Evolutionary conservation across 1,284 basidiomycete species (phyloP).

Genomic region (Sparassis latifolia): DNA sequence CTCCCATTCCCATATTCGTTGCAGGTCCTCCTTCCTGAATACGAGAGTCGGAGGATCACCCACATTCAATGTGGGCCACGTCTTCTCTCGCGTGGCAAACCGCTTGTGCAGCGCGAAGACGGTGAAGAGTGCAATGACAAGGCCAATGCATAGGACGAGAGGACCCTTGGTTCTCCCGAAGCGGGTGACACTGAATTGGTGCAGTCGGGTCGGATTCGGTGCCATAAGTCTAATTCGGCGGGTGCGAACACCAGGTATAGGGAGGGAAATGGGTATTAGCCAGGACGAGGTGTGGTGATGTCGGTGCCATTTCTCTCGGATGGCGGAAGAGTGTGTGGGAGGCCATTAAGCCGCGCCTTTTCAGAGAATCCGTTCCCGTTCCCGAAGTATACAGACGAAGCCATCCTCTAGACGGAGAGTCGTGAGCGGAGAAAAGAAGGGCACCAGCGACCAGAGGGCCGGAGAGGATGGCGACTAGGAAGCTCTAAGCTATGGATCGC

Average conservation of each 20-base stretch:
- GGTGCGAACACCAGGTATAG: conserved; percentile 53
- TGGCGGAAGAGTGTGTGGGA: conserved; percentile 54
- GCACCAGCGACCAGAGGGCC: conserved; percentile 9
- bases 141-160: conserved; percentile 39
- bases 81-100: conserved; percentile 49
- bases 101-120: conserved; percentile 54
- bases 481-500: conserved; percentile 12
- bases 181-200: conserved; percentile 50
- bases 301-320: conserved; percentile 62
- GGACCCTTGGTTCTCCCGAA: conserved; percentile 54
- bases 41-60: conserved; percentile 73
- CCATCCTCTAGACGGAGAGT: conserved; percentile 27
- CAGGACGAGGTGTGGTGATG: conserved; percentile 44
- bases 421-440: conserved; percentile 6
- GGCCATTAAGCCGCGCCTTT: conserved; percentile 38
- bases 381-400: conserved; percentile 42
- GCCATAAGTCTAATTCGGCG: conserved; percentile 47
- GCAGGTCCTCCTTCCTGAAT: conserved; percentile 69
- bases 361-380: conserved; percentile 40
- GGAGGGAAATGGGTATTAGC: conserved; percentile 53
- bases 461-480: conserved; percentile 9
- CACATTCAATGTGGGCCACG: conserved; percentile 58
- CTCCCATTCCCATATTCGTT: conserved; percentile 92
- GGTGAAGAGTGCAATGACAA: conserved; percentile 44
- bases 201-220: conserved; percentile 59